phyloP scores from a whole-genome alignment of 1,284 basidiomycete species.

The Mrakiaceae sp. region DNA sequence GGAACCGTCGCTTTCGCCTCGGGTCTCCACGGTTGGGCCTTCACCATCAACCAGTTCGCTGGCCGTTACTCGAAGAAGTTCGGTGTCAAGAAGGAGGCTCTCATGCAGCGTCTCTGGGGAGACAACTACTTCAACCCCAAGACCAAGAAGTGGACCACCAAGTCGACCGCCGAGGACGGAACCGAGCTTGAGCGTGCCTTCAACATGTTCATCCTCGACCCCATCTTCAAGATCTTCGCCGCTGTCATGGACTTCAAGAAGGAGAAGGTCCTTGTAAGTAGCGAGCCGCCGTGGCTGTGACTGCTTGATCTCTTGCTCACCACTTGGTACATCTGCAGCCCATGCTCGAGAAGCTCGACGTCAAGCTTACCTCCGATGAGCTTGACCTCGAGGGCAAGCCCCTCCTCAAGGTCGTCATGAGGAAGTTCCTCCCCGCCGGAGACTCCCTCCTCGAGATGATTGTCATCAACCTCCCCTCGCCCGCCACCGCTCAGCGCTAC shows the following conservation, averaged over 20 bases:
- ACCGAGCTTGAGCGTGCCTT: constrained; percentile 85
- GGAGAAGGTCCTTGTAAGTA: constrained; percentile 53
- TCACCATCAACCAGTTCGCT: constrained; percentile 97
- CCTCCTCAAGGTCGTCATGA: constrained; percentile 96
- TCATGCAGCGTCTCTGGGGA: constrained; percentile 97
- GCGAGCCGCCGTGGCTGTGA: no score
- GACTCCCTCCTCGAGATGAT: constrained; percentile 99
- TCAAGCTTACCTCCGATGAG: constrained; percentile 84
- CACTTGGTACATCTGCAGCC: constrained; percentile 22
- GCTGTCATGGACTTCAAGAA: constrained; percentile 99
- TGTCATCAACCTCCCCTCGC: constrained; percentile 97
- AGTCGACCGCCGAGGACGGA: constrained; percentile 64
- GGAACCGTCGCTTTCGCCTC: constrained; percentile 99
- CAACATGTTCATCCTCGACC: constrained; percentile 95
- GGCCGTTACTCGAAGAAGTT: constrained; percentile 95
- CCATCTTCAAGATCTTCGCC: constrained; percentile 98
- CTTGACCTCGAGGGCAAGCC: constrained; percentile 92
- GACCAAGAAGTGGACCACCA: constrained; percentile 94
- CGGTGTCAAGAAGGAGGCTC: constrained; percentile 97
- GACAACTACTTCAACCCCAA: constrained; percentile 99
- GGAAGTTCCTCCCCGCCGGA: constrained; percentile 98
- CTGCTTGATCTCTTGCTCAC: not conserved
- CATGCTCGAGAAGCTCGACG: constrained; percentile 94
- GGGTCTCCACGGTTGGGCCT: constrained; percentile 99
- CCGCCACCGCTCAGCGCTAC: constrained; percentile 91